Percentiles rank a stretch among this genome's conserved stretches.
These are phyloP conservation scores for Periconia sp. DNA, from an alignment of 2,329 filamentous ascomycete genomes.

Conservation along the genomic window DNA sequence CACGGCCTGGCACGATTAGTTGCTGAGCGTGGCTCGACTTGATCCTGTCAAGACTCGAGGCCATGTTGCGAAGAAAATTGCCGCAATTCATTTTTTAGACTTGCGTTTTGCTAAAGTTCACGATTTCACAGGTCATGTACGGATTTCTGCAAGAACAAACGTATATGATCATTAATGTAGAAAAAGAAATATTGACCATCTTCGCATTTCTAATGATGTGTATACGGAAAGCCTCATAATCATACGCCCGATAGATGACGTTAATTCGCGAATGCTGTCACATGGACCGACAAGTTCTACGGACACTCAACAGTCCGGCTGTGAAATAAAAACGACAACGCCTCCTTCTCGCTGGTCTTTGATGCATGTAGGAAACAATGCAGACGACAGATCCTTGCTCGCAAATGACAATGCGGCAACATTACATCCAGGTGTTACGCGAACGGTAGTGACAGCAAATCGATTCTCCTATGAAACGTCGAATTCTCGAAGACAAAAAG, in stretches of 20 bases:
- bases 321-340: constrained; percentile 24
- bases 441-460: not conserved
- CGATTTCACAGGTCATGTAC: no score
- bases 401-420: constrained; percentile 26
- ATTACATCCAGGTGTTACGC: constrained; percentile 25
- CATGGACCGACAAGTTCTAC: constrained; percentile 10
- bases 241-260: not conserved
- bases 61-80: no score
- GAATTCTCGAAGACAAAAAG: not conserved
- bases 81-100: no score
- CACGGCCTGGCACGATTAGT: no score
- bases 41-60: no score
- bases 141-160: not conserved
- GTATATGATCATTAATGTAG: not conserved
- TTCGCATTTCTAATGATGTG: constrained; percentile 2
- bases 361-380: not conserved
- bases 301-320: constrained; percentile 43
- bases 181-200: not conserved
- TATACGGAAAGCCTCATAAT: constrained; percentile 1
- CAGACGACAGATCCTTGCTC: constrained; percentile 22
- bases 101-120: no score
- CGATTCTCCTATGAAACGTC: not conserved
- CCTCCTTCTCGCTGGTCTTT: not conserved
- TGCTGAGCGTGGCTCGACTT: no score
- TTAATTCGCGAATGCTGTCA: not conserved